A percentile compares a stretch with the other conserved stretches of the same genome.
These are phyloP conservation scores for Psilocybe cyanescens DNA, from an alignment of 768 basidiomycete genomes.

Conservation along the genomic window DNA sequence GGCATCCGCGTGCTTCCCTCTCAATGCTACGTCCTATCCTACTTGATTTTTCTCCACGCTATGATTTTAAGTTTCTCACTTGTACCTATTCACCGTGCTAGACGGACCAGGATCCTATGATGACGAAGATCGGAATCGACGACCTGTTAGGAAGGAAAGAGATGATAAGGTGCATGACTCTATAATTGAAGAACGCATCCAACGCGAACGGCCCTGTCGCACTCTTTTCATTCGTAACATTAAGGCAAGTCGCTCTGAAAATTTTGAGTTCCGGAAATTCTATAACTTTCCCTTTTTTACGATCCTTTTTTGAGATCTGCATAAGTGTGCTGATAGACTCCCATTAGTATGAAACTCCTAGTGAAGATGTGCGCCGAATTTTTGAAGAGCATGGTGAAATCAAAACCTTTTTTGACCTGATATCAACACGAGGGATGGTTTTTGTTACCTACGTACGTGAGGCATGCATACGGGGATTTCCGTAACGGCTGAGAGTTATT, in stretches of 20 bases:
- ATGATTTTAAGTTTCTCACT: conserved; percentile 49
- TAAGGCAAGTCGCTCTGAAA: conserved; percentile 70
- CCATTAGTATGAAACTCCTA: conserved; percentile 84
- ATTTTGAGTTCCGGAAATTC: conserved; percentile 18
- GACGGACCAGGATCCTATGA: conserved; percentile 66
- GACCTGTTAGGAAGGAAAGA: conserved; percentile 69
- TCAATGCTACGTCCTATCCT: conserved; percentile 51
- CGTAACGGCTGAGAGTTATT: conserved; percentile 20
- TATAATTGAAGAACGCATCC: conserved; percentile 92
- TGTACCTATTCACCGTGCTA: conserved; percentile 55
- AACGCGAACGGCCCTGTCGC: conserved; percentile 92
- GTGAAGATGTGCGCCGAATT: conserved; percentile 78
- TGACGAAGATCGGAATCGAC: conserved; percentile 53
- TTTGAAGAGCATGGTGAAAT: conserved; percentile 97
- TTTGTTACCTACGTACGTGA: conserved; percentile 96
- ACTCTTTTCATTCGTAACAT: conserved; percentile 98
- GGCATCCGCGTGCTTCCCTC: conserved; percentile 39
- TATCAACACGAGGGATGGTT: conserved; percentile 95
- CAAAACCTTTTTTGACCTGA: conserved; percentile 96
- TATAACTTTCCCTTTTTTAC: conserved; percentile 11
- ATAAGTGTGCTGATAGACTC: conserved; percentile 21
- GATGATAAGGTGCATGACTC: conserved; percentile 91
- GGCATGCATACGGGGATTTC: neutral
- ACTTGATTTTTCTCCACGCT: conserved; percentile 38
- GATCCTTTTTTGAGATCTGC: conserved; percentile 11